Conservation (phyloP, 2,329 filamentous ascomycete genomes). For the Venturia carpophila region DNA sequence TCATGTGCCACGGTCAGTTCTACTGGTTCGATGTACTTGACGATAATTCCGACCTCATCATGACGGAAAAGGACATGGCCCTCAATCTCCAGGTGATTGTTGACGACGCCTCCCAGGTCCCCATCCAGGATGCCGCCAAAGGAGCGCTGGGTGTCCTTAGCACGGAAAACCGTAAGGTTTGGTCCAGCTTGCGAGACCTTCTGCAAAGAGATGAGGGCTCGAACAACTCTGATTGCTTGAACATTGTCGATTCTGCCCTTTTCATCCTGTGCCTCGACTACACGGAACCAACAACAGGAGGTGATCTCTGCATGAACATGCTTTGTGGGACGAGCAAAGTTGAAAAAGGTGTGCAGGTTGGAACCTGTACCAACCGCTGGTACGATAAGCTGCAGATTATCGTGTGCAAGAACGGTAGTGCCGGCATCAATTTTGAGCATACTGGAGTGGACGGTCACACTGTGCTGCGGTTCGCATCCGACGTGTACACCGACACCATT, state of each 20-base stretch:
- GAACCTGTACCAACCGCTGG: constrained; percentile 97
- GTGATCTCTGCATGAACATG: constrained; percentile 96
- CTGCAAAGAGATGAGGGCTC: constrained; percentile 78
- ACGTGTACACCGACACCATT: constrained; percentile 96
- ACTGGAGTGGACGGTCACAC: constrained; percentile 97
- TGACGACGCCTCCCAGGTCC: constrained; percentile 80
- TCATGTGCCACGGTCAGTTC: constrained; percentile 89
- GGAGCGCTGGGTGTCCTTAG: constrained; percentile 86
- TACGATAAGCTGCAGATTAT: constrained; percentile 99
- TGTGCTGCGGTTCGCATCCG: constrained; percentile 89
- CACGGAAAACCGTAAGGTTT: constrained; percentile 92
- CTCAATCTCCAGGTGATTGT: constrained; percentile 88
- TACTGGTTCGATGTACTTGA: constrained; percentile 99
- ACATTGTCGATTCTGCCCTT: constrained; percentile 87
- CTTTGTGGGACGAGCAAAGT: constrained; percentile 90
- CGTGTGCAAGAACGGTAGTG: constrained; percentile 96
- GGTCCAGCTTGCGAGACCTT: constrained; percentile 85
- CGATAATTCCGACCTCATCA: constrained; percentile 88
- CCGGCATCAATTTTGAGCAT: constrained; percentile 98
- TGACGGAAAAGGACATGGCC: constrained; percentile 89
- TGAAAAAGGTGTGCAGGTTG: constrained; percentile 87
- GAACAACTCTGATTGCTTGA: constrained; percentile 93
- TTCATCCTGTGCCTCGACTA: constrained; percentile 92
- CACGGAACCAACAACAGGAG: constrained; percentile 70
- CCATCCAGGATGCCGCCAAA: constrained; percentile 92